Percentiles rank a stretch among this genome's conserved stretches.
phyloP scores from a whole-genome alignment of 768 basidiomycete species.

The Leccinum imitatum region DNA sequence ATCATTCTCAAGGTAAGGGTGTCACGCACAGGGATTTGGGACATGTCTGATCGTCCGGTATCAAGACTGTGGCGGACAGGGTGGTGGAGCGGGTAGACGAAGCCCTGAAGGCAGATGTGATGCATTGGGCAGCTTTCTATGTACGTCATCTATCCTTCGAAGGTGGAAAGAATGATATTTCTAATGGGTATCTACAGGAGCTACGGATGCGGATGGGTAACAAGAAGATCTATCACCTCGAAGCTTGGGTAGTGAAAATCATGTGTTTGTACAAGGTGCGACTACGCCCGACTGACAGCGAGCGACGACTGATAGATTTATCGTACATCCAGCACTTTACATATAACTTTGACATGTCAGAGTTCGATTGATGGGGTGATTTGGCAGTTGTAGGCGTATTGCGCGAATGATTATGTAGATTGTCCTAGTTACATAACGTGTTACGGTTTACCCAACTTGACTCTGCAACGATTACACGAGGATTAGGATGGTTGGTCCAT shows the following conservation, averaged over 20 bases:
- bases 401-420: background rate
- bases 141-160: constrained; percentile 43
- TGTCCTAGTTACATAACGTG: constrained; percentile 3
- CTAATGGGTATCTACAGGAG: constrained; percentile 53
- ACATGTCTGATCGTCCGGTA: constrained; percentile 5
- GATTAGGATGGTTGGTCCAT: constrained; percentile 27
- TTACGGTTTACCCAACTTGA: background rate
- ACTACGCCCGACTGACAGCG: background rate
- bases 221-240: constrained; percentile 95
- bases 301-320: background rate
- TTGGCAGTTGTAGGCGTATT: background rate
- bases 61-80: constrained; percentile 87
- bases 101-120: constrained; percentile 84
- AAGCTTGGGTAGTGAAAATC: constrained; percentile 95
- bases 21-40: background rate
- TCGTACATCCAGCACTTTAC: constrained; percentile 29
- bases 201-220: constrained; percentile 92
- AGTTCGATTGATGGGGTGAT: constrained; percentile 27
- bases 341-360: constrained; percentile 35
- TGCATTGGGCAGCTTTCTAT: constrained; percentile 98
- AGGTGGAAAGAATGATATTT: background rate
- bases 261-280: constrained; percentile 87
- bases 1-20: constrained; percentile 79
- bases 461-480: constrained; percentile 1
- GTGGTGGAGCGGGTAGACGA: constrained; percentile 90